These are phyloP conservation scores for Allium fistulosum DNA, from an alignment of 106 monocot genomes.

Conservation along the genomic window DNA sequence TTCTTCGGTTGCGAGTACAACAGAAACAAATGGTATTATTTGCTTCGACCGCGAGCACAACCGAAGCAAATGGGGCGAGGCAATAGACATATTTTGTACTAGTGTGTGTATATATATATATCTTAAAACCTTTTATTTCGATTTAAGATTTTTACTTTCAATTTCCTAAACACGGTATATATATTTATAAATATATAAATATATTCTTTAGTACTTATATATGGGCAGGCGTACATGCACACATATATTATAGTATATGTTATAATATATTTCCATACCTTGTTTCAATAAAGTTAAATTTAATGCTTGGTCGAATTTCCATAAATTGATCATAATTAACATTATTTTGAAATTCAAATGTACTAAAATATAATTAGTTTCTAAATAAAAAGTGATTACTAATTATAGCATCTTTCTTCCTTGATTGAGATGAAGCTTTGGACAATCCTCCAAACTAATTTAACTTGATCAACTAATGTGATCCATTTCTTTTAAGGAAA, in stretches of 20 bases:
- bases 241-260: constrained; percentile 7
- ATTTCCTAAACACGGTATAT: no score
- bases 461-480: constrained; percentile 37
- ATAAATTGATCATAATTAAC: constrained; percentile 29
- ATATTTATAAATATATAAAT: no score
- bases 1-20: no score
- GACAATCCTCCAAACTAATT: constrained; percentile 48
- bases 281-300: constrained; percentile 67
- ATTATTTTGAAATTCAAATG: not conserved
- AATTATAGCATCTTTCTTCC: constrained; percentile 55
- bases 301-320: constrained; percentile 59
- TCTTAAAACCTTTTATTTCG: no score
- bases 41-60: no score
- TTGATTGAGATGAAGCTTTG: constrained; percentile 30
- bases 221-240: not conserved
- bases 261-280: constrained; percentile 29
- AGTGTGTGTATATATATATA: no score
- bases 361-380: not conserved
- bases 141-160: no score
- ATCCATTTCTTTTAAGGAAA: constrained; percentile 36
- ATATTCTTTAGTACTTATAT: no score
- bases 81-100: no score
- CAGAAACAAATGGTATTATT: no score
- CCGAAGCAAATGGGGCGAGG: no score
- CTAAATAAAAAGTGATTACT: no score